These are phyloP conservation scores for Fusarium sp. DNA, from an alignment of 2,329 filamentous ascomycete genomes.

Conservation along the genomic window DNA sequence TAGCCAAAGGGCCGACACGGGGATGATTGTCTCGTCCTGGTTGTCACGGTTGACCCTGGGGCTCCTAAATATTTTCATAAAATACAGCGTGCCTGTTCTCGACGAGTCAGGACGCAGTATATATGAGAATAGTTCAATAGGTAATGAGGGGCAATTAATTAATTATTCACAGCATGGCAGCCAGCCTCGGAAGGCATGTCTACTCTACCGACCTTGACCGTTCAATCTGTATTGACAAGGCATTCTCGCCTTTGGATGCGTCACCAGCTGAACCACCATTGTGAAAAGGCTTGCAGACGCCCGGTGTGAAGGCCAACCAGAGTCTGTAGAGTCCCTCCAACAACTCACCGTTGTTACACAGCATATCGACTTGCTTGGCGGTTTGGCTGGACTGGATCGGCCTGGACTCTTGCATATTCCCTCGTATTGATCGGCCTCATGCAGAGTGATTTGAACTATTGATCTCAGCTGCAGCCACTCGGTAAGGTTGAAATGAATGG, in stretches of 20 bases:
- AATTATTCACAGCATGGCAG: background rate
- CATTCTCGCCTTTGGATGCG: background rate
- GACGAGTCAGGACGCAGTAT: background rate
- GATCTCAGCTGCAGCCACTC: background rate
- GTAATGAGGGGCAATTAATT: background rate
- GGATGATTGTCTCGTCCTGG: background rate
- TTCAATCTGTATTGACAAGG: background rate
- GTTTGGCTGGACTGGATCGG: background rate
- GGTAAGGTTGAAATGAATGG: background rate
- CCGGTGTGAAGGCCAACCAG: background rate
- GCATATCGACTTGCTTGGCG: background rate
- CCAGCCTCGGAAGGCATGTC: background rate
- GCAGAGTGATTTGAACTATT: background rate
- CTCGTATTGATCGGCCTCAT: background rate
- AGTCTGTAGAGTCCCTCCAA: background rate
- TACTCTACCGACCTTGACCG: background rate
- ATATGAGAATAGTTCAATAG: background rate
- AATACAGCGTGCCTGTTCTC: background rate
- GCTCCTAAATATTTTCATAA: background rate
- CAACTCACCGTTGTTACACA: background rate
- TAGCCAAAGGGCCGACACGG: too few relatives aligned
- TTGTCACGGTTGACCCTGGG: background rate
- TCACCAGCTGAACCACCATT: background rate
- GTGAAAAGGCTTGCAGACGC: background rate
- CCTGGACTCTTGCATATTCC: background rate